These are phyloP conservation scores for Lentinus brumalis DNA, from an alignment of 768 basidiomycete genomes.

Conservation along the genomic window DNA sequence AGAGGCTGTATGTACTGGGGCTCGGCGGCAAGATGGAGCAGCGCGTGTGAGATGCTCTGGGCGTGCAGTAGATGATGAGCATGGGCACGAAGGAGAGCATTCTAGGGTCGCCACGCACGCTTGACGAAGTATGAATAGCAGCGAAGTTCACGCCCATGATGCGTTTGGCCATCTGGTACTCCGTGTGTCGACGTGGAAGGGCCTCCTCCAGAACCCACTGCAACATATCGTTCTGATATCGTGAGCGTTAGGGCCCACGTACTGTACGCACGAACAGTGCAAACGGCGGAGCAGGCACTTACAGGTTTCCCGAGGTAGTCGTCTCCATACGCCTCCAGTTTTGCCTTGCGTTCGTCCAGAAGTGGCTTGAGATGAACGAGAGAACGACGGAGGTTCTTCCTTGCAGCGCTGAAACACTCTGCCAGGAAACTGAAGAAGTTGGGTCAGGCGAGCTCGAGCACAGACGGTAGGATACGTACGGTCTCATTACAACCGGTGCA, in stretches of 20 bases:
- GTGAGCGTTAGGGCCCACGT: neutral
- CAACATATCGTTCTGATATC: constrained; percentile 44
- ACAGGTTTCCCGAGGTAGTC: constrained; percentile 30
- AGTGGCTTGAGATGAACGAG: constrained; percentile 19
- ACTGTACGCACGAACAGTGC: neutral
- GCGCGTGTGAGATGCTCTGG: constrained; percentile 30
- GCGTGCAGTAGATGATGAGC: neutral
- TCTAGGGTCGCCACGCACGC: constrained; percentile 20
- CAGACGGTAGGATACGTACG: constrained; percentile 29
- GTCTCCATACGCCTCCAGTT: constrained; percentile 21
- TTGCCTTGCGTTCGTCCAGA: constrained; percentile 25
- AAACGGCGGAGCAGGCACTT: neutral
- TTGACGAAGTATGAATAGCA: constrained; percentile 35
- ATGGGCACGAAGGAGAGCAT: too few species aligned
- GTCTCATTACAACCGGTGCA: constrained; percentile 36
- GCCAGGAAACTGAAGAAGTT: constrained; percentile 15
- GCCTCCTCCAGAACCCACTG: constrained; percentile 48
- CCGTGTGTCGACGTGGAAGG: constrained; percentile 31
- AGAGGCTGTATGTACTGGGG: constrained; percentile 31
- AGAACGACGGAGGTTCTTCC: constrained; percentile 9
- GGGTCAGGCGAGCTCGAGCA: neutral
- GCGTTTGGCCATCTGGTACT: constrained; percentile 33
- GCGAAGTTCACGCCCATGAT: constrained; percentile 38
- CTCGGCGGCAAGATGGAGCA: constrained; percentile 32
- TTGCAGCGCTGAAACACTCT: constrained; percentile 16